These are phyloP conservation scores for Sarocladiaceae sp. DNA, from an alignment of 2,329 filamentous ascomycete genomes.

Conservation along the genomic window DNA sequence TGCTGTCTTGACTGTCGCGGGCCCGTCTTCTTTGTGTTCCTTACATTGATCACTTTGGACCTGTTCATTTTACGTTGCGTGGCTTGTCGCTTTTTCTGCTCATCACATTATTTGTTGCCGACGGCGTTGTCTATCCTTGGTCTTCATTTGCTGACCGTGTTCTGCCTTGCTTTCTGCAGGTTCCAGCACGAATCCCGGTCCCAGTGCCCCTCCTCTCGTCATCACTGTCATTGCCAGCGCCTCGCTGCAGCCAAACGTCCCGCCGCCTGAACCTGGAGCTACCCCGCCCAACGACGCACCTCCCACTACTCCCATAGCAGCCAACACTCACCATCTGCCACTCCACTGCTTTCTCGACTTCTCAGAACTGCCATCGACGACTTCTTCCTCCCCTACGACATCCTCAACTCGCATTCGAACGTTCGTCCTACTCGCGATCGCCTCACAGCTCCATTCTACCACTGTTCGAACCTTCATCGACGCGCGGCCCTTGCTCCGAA, in stretches of 20 bases:
- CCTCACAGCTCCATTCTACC: not conserved
- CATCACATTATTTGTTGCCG: no score
- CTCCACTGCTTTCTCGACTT: not conserved
- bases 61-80: no score
- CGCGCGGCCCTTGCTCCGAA: not conserved
- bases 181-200: not conserved
- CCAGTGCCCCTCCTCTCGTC: constrained; percentile 8
- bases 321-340: not conserved
- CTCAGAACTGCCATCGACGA: not conserved
- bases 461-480: not conserved
- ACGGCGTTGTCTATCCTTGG: no score
- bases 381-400: not conserved
- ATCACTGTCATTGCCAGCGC: not conserved
- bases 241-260: not conserved
- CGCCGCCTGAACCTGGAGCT: not conserved
- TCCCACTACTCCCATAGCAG: not conserved
- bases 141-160: constrained; percentile 2
- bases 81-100: no score
- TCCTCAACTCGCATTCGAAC: not conserved
- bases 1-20: no score
- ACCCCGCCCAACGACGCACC: constrained; percentile 2
- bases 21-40: no score
- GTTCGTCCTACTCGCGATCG: not conserved
- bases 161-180: constrained; percentile 7
- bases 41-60: no score